Base-by-base conservation (phyloP, 2,329 filamentous ascomycete species). In the Aspergillus sp. region DNA sequence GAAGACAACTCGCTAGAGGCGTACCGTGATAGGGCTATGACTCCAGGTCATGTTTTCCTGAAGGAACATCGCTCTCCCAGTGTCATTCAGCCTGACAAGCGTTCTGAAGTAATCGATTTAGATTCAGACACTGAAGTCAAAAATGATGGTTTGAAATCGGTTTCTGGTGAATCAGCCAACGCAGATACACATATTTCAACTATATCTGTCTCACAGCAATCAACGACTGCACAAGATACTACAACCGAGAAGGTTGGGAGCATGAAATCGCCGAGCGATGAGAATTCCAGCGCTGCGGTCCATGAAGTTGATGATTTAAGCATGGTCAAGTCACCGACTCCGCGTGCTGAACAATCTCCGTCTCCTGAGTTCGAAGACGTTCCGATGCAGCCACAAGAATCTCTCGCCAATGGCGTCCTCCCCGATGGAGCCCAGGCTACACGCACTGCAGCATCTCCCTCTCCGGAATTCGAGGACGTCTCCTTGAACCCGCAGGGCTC, bases 61-160 rank as follows among this genome's bases (percentile, higher is more conserved):
- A 65, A 60, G 33, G 61, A 65, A 14, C 62, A 68, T 42, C 61
- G 64, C 48, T 67, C 66, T 4, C 66, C 65, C 2, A 68, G 71
- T 26, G 60, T 76, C 4, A 74, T 77, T 44, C 66, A 75, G 55
- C 61, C 74, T 20, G 73, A 76, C 49, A 63, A 65, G 24, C 50
- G 65, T 5, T 46, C 65, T 6, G 59, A 64, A 32, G 62, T 70
- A 3, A 63, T 73, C 44, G 59, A 68, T 45, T 45, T 71, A 10
- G 68, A 72, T 9, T 52, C 57, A 10, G 26, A 45, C 1, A 47
- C 60, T 13, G 56, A 53, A 20, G 40, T 45, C 38, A 52, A 48
- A 4, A 5, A 2, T 17, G 38, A 43, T 13, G 26, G 24, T 43
- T 10, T 22, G 16, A 16, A 47, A 24, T 9, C 17, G 32, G 9